Conservation (phyloP, 1,139 yeast species). For the Sugiyamaella japonica region DNA sequence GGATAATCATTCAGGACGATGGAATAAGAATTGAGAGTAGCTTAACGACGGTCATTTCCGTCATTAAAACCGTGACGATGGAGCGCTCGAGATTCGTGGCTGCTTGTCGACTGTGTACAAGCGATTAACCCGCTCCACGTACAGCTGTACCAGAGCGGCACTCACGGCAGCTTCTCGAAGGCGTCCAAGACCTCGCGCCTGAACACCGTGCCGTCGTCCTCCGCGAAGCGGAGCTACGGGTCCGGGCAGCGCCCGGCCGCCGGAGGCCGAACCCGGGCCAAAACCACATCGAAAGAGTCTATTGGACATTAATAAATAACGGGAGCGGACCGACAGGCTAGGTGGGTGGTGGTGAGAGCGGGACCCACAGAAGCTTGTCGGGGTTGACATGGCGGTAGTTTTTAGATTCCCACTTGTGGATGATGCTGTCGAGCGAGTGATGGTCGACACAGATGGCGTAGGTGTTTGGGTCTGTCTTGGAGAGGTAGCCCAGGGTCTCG, state of each 20-base stretch:
- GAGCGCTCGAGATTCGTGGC: no score
- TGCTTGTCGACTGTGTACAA: no score
- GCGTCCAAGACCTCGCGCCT: no score
- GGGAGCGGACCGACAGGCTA: background rate
- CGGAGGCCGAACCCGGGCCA: constrained; percentile 2
- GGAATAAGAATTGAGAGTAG: no score
- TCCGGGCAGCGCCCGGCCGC: constrained; percentile 12
- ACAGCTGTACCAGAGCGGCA: background rate
- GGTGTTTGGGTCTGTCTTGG: constrained; percentile 34
- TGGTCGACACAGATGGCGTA: constrained; percentile 60
- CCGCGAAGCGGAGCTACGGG: constrained; percentile 12
- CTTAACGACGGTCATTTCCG: no score
- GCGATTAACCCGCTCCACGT: no score
- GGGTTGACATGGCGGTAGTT: constrained; percentile 51
- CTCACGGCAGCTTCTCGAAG: background rate
- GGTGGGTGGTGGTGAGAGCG: background rate
- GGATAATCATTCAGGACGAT: no score
- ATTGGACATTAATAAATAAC: background rate
- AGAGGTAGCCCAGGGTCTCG: constrained; percentile 69
- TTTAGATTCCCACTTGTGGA: constrained; percentile 58
- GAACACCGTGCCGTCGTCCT: background rate
- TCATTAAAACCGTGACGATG: no score
- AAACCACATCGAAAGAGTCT: background rate
- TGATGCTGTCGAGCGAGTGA: constrained; percentile 46
- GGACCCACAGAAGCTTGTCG: constrained; percentile 20